Conservation (phyloP, 345 rosid species). For the Hibiscus syriacus region DNA sequence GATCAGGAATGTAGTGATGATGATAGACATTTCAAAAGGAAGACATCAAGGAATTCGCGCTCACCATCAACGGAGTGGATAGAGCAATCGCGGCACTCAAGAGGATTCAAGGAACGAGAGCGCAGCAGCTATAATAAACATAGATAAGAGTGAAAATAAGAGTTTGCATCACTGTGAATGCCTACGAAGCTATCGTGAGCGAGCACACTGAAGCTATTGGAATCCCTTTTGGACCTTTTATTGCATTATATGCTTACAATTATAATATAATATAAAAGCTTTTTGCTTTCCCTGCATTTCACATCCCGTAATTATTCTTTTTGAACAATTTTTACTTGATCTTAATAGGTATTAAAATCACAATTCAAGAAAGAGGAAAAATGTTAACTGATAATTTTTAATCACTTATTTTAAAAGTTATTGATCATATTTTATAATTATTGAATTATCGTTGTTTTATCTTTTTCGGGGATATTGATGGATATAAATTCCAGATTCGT, state of each 20-base stretch:
- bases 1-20: constrained; percentile 88
- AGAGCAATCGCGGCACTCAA: constrained; percentile 25
- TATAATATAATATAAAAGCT: neutral
- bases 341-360: too few species aligned
- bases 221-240: neutral
- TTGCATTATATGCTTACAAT: neutral
- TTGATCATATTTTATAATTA: too few species aligned
- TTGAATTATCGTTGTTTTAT: too few species aligned
- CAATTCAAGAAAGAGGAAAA: too few species aligned
- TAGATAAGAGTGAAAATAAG: constrained; percentile 16
- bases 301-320: neutral
- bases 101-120: constrained; percentile 34
- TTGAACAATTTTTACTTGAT: too few species aligned
- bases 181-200: neutral
- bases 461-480: too few species aligned
- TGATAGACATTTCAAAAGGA: constrained; percentile 90
- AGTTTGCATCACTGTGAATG: neutral
- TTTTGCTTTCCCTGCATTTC: neutral
- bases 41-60: constrained; percentile 65
- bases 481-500: too few species aligned
- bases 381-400: too few species aligned
- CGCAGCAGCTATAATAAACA: constrained; percentile 31
- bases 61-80: constrained; percentile 27
- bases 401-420: too few species aligned
- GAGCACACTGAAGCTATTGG: neutral